Evolutionary conservation across 495 filamentous ascomycete species (phyloP).

Genomic region (Extremus antarcticus): DNA sequence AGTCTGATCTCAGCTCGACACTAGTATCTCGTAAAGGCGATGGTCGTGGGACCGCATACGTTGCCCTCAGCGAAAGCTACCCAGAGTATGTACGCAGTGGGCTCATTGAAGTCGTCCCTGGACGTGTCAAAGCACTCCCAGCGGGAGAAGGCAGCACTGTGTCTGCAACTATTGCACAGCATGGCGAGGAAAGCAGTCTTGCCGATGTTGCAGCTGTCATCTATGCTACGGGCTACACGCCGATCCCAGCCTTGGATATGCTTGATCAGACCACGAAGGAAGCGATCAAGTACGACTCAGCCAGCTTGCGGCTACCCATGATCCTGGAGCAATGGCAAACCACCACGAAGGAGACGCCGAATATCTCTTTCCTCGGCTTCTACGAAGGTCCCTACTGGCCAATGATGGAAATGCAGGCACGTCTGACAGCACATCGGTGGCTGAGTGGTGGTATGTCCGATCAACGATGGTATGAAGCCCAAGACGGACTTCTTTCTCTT

Average conservation of each 20-base stretch:
- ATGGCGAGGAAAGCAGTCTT: constrained; percentile 33
- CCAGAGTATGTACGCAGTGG: constrained; percentile 57
- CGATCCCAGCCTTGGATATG: constrained; percentile 48
- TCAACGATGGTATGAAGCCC: constrained; percentile 5
- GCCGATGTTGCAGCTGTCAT: constrained; percentile 54
- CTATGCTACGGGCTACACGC: constrained; percentile 66
- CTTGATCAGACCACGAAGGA: constrained; percentile 43
- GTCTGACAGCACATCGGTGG: constrained; percentile 46
- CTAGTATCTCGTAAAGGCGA: constrained; percentile 27
- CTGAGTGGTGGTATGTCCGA: background rate
- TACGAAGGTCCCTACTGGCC: constrained; percentile 83
- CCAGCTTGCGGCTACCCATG: constrained; percentile 51
- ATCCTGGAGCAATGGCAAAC: constrained; percentile 58
- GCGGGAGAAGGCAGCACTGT: constrained; percentile 27
- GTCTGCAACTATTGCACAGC: constrained; percentile 9
- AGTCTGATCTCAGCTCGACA: constrained; percentile 40
- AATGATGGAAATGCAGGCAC: constrained; percentile 77
- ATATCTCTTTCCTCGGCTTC: constrained; percentile 72
- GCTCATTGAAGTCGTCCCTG: constrained; percentile 42
- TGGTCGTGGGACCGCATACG: constrained; percentile 42
- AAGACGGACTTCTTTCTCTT: constrained; percentile 7
- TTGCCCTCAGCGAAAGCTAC: constrained; percentile 62
- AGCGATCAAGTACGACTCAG: constrained; percentile 43
- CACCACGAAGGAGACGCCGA: constrained; percentile 47
- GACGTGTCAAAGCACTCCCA: constrained; percentile 23